These are phyloP conservation scores for Ampelomyces quisqualis DNA, from an alignment of 2,329 filamentous ascomycete genomes.

Conservation along the genomic window DNA sequence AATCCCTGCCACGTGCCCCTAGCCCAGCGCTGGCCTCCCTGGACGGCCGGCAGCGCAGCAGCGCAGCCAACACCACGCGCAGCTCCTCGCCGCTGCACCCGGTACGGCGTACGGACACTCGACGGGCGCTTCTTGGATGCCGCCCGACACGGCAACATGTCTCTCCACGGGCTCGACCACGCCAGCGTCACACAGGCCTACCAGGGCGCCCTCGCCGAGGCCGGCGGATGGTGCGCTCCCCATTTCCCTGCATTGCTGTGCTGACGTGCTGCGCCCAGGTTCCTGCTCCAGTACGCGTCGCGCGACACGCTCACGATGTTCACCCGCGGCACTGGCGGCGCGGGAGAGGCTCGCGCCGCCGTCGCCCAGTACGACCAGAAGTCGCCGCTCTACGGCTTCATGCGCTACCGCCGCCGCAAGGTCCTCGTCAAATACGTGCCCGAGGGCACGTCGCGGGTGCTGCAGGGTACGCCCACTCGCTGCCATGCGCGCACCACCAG, in stretches of 20 bases:
- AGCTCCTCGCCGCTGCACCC: slow-evolving; percentile 7
- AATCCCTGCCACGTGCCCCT: slow-evolving; percentile 1
- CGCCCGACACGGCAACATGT: slow-evolving; percentile 60
- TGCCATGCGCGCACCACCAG: neutral
- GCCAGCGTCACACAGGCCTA: slow-evolving; percentile 80
- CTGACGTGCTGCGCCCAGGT: slow-evolving; percentile 60
- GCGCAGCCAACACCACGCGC: slow-evolving; percentile 1
- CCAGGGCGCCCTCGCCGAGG: slow-evolving; percentile 74
- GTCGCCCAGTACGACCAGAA: slow-evolving; percentile 78
- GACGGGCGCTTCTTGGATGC: slow-evolving; percentile 7
- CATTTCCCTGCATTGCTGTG: slow-evolving; percentile 7
- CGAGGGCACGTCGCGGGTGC: slow-evolving; percentile 81
- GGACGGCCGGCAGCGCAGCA: slow-evolving; percentile 7
- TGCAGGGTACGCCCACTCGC: slow-evolving; percentile 70
- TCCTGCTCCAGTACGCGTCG: slow-evolving; percentile 85
- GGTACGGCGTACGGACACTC: too few species aligned
- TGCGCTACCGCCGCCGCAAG: slow-evolving; percentile 86
- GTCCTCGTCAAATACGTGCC: slow-evolving; percentile 92
- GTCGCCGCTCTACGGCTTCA: slow-evolving; percentile 87
- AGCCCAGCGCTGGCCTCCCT: neutral
- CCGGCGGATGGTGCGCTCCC: slow-evolving; percentile 83
- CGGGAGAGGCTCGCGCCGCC: slow-evolving; percentile 76
- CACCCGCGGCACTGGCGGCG: slow-evolving; percentile 74
- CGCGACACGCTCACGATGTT: slow-evolving; percentile 85
- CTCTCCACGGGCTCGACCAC: slow-evolving; percentile 91